These are phyloP conservation scores for Huntiella decipiens DNA, from an alignment of 2,329 filamentous ascomycete species.

Conservation along the genomic window DNA sequence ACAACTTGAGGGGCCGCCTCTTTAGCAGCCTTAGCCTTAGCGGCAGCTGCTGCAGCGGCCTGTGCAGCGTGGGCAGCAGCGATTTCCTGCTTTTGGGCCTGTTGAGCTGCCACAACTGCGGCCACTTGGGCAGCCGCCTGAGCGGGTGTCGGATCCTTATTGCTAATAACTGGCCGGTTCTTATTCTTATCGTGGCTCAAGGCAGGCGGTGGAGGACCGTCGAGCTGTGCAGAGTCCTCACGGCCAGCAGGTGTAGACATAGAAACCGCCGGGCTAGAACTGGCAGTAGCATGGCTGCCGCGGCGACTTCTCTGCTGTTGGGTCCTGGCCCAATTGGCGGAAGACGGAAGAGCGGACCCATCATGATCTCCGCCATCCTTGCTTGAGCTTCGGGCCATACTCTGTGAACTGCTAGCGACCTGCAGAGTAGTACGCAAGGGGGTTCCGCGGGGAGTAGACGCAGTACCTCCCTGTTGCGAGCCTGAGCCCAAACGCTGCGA, in stretches of 20 bases:
- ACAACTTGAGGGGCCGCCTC: slow-evolving; percentile 1
- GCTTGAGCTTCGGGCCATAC: slow-evolving; percentile 60
- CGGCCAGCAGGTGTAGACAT: slow-evolving; percentile 33
- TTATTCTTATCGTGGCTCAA: slow-evolving; percentile 10
- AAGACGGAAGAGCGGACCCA: slow-evolving; percentile 75
- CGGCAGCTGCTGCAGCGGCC: slow-evolving; percentile 11
- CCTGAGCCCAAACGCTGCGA: slow-evolving; percentile 45
- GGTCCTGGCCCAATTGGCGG: slow-evolving; percentile 78
- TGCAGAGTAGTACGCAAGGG: slow-evolving; percentile 3
- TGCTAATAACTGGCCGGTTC: slow-evolving; percentile 1
- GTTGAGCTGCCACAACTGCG: neutral
- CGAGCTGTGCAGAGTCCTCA: slow-evolving; percentile 13
- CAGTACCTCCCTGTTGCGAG: neutral
- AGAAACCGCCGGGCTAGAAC: slow-evolving; percentile 64
- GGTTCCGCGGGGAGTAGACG: neutral
- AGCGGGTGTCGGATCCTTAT: neutral
- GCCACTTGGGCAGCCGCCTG: neutral
- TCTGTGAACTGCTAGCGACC: slow-evolving; percentile 25
- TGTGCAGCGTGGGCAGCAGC: neutral
- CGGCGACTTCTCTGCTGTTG: slow-evolving; percentile 42
- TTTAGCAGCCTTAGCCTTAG: slow-evolving; percentile 5
- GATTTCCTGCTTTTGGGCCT: neutral
- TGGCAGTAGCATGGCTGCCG: slow-evolving; percentile 63
- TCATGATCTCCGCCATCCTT: slow-evolving; percentile 54
- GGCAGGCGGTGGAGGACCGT: slow-evolving; percentile 16